Evolutionary conservation across 2,329 filamentous ascomycete genomes (phyloP).

Genomic region (Fusarium sp.): DNA sequence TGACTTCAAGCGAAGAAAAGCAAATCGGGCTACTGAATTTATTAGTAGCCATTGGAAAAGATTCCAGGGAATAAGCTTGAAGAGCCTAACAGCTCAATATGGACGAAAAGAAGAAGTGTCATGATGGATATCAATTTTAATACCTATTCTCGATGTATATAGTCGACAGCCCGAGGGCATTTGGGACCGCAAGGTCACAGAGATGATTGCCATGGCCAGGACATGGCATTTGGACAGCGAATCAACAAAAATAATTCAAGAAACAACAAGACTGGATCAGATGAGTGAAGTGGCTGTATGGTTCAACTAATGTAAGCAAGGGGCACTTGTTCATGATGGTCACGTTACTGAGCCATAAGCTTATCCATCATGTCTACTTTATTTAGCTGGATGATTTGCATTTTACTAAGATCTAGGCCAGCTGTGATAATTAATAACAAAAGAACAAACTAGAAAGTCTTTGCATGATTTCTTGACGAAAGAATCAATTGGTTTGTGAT

Average conservation of each 20-base stretch:
- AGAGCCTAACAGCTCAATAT: slow-evolving; percentile 7
- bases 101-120: slow-evolving; percentile 28
- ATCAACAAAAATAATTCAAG: slow-evolving; percentile 28
- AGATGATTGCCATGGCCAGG: slow-evolving; percentile 37
- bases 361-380: neutral
- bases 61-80: slow-evolving; percentile 7
- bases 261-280: neutral
- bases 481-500: neutral
- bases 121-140: slow-evolving; percentile 50
- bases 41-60: slow-evolving; percentile 2
- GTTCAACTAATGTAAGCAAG: slow-evolving; percentile 17
- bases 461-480: neutral
- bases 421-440: neutral
- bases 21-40: neutral
- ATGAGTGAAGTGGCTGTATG: neutral
- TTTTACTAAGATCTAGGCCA: neutral
- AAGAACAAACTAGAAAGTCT: neutral
- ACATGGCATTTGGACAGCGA: slow-evolving; percentile 45
- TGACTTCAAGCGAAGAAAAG: slow-evolving; percentile 3
- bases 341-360: slow-evolving; percentile 1
- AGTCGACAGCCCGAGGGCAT: slow-evolving; percentile 42
- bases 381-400: neutral
- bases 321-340: slow-evolving; percentile 10
- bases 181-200: slow-evolving; percentile 40
- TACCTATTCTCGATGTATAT: slow-evolving; percentile 51